phyloP scores from a whole-genome alignment of 495 filamentous ascomycete genomes.

The Talaromyces stipitatus region DNA sequence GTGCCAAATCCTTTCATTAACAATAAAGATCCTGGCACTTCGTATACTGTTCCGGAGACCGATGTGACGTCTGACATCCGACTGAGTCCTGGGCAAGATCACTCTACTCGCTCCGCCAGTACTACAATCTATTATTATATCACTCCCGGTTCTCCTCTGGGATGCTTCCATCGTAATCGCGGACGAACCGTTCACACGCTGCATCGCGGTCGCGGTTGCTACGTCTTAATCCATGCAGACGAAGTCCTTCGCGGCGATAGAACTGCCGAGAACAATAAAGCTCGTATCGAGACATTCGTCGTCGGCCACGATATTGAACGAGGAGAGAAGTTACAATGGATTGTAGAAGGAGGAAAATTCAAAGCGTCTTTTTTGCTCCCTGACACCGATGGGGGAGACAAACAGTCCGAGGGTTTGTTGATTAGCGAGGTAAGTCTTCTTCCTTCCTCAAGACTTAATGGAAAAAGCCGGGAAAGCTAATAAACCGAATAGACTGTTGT shows the following conservation, averaged over 20 bases:
- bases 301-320: slow-evolving; percentile 47
- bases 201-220: slow-evolving; percentile 50
- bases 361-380: slow-evolving; percentile 52
- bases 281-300: slow-evolving; percentile 51
- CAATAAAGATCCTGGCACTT: slow-evolving; percentile 6
- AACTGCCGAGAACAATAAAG: slow-evolving; percentile 18
- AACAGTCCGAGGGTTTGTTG: slow-evolving; percentile 39
- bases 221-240: slow-evolving; percentile 53
- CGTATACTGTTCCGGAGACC: slow-evolving; percentile 10
- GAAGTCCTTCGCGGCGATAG: slow-evolving; percentile 14
- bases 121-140: slow-evolving; percentile 56
- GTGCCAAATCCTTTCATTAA: slow-evolving; percentile 43
- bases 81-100: slow-evolving; percentile 15
- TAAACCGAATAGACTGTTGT: slow-evolving; percentile 42
- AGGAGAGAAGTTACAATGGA: slow-evolving; percentile 59
- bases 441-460: not conserved
- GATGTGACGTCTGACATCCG: slow-evolving; percentile 1
- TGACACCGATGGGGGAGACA: slow-evolving; percentile 27
- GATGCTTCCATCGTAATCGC: slow-evolving; percentile 54
- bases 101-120: slow-evolving; percentile 32
- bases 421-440: slow-evolving; percentile 49
- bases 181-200: slow-evolving; percentile 54
- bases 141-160: slow-evolving; percentile 46
- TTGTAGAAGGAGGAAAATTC: slow-evolving; percentile 59
- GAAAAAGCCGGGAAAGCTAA: not conserved